Evolutionary conservation across 106 monocot species (phyloP), one percentile per base, ranked within the genome.

Genomic region (Dioscorea alata): DNA sequence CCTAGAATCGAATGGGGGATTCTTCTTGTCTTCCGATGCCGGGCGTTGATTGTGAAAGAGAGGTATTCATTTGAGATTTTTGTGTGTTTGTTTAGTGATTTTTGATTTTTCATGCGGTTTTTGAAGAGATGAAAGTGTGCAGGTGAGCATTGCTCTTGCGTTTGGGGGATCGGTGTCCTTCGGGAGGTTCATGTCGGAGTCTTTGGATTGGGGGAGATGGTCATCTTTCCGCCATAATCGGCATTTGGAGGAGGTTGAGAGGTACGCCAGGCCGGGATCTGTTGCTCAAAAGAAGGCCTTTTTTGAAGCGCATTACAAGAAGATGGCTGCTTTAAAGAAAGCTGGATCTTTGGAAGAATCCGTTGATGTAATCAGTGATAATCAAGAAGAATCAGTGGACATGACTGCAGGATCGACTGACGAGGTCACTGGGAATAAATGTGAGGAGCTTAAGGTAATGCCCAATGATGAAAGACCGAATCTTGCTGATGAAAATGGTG

Each of bases 171-270:
- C 90, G 5, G 64, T 94, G 21, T 85, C 94, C 1, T 90, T 94
- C 31, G 94, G 94, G 15, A 75, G 85, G 56, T 94, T 80, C 66
- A 73, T 83, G 57, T 79, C 87, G 0, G 90, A 90, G 42, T 85
- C 90, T 18, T 68, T 94, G 49, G 90, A 94, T 8, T 94, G 94
- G 90, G 90, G 88, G 23, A 87, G 72, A 58, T 90, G 82, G 80
- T 94, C 94, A 21, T 79, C 85, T 19, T 94, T 94, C 79, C 69
- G 49, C 22, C 85, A 90, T 24, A 88, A 87, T 32, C 80, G 66
- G 35, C 76, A 90, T 72, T 57, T 94, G 66, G 94, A 94, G 50
- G 94, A 94, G 34, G 86, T 75, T 0, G 74, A 76, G 75, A 84
- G 64, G 60, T 88, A 59, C 76, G 85, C 88, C 0, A 64, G 49